Conservation (phyloP, 2,329 filamentous ascomycete genomes). For the Madurella fahalii region DNA sequence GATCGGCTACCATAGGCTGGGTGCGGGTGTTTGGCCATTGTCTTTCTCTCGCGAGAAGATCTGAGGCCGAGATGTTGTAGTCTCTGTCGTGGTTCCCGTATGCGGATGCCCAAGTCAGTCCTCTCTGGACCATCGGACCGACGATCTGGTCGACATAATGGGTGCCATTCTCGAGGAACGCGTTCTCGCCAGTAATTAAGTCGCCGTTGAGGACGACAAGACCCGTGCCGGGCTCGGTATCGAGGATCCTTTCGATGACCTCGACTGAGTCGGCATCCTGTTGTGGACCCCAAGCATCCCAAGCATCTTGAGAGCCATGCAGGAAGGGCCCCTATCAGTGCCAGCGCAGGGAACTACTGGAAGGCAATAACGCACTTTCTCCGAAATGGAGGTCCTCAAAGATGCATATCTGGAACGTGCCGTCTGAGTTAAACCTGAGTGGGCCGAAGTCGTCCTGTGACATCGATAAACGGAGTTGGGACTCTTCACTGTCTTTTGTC, state of each 20-base stretch:
- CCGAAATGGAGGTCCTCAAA: constrained; percentile 71
- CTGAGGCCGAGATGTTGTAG: constrained; percentile 31
- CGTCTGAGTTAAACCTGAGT: constrained; percentile 37
- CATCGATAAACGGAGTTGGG: not conserved
- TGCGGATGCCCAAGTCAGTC: constrained; percentile 50
- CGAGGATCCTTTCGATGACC: constrained; percentile 35
- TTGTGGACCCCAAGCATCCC: constrained; percentile 35
- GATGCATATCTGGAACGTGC: constrained; percentile 52
- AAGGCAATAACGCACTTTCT: constrained; percentile 47
- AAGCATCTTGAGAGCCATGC: constrained; percentile 35
- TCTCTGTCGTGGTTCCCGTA: constrained; percentile 60
- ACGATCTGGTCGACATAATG: constrained; percentile 49
- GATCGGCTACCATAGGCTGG: constrained; percentile 23
- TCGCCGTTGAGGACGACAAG: constrained; percentile 62
- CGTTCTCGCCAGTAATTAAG: constrained; percentile 57
- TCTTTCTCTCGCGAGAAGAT: constrained; percentile 27
- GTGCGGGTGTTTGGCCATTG: constrained; percentile 25
- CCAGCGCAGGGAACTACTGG: not conserved
- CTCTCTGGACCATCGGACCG: constrained; percentile 41
- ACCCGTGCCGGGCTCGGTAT: constrained; percentile 34
- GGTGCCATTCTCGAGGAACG: constrained; percentile 43
- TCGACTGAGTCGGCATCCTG: constrained; percentile 35
- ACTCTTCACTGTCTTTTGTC: not conserved
- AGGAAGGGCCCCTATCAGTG: not conserved
- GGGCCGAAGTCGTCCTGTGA: constrained; percentile 1